Evolutionary conservation across 345 rosid genomes (phyloP), one percentile per base, ranked within the genome.

Genomic region (Xanthoceras sorbifolium): DNA sequence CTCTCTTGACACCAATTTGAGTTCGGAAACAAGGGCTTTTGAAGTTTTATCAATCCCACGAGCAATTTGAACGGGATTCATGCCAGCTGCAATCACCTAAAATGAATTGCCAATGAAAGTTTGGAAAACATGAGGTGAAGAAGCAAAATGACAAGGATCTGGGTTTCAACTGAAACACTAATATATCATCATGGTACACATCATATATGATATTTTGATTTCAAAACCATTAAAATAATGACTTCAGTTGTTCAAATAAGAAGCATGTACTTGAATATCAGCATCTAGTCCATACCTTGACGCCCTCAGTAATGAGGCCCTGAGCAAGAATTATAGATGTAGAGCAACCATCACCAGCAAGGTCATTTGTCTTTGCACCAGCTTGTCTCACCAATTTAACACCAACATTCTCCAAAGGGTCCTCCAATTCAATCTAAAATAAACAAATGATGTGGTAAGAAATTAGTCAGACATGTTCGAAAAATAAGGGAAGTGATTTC

Each of bases 361-460:
- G 95, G 57, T 91, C 92, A 86, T 93, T 95, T 76, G 98, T 95
- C 82, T 85, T 95, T 25, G 98, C 97, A 77, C 98, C 99, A 6
- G 99, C 96, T 86, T 93, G 99, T 82, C 99, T 93, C 83, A 93
- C 95, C 89, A 95, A 82, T 81, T 93, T 95, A 68, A 93, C 98
- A 77, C 99, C 99, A 82, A 95, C 94, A 84, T 95, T 93, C 88
- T 91, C 99, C 79, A 94, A 63, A 2, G 99, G 92, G 36, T 93
- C 98, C 80, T 90, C 99, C 84, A 93, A 82, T 75, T 90, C 99
- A 86, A 95, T 91, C 99, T 92, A 83, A 64, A 79, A 9, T 66
- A 71, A 26, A 76, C 73, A 74, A 64, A 32, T 20, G 52, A 77
- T 3, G 44, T 9, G 29, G 25, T 10, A 66, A 29, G n/a, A 26